Percentiles rank a stretch among this genome's conserved stretches.
Evolutionary conservation across 352 stramenopile species (phyloP).

Genomic region (Elongisporangium anandrum): DNA sequence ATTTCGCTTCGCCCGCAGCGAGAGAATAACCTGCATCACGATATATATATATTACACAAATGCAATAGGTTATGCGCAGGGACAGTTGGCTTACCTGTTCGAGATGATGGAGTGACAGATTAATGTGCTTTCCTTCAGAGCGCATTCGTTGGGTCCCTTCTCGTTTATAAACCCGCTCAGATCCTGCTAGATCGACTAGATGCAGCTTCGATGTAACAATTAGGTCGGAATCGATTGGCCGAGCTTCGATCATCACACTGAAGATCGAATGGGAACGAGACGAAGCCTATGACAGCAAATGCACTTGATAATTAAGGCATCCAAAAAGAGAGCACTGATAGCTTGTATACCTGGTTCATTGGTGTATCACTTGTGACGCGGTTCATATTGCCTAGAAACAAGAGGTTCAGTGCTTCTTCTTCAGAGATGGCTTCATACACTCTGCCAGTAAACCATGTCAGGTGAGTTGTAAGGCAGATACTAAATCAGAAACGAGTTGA

Average conservation of each 20-base stretch:
- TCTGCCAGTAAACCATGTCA: conserved; percentile 12
- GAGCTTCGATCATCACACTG: conserved; percentile 90
- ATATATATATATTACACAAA: too few species aligned
- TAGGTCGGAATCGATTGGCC: conserved; percentile 64
- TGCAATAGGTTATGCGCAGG: too few species aligned
- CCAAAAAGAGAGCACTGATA: too few species aligned
- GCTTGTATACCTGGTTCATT: conserved; percentile 87
- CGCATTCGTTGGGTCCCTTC: conserved; percentile 87
- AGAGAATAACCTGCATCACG: conserved; percentile 92
- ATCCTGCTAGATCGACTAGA: conserved; percentile 95
- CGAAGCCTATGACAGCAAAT: conserved; percentile 39
- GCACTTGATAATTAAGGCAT: too few species aligned
- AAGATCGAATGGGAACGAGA: conserved; percentile 96
- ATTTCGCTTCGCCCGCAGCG: conserved; percentile 77
- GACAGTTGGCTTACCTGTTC: conserved; percentile 55
- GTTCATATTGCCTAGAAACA: conserved; percentile 96
- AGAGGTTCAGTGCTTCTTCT: conserved; percentile 93
- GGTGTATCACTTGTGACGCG: conserved; percentile 93
- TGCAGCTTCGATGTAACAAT: conserved; percentile 90
- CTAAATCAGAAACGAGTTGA: neutral
- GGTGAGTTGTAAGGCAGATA: neutral
- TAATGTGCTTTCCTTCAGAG: conserved; percentile 94
- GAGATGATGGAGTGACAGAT: conserved; percentile 93
- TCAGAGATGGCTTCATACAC: conserved; percentile 83
- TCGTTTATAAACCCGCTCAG: conserved; percentile 94